These are phyloP conservation scores for Blastosporella zonata DNA, from an alignment of 1,284 basidiomycete genomes.

Conservation along the genomic window DNA sequence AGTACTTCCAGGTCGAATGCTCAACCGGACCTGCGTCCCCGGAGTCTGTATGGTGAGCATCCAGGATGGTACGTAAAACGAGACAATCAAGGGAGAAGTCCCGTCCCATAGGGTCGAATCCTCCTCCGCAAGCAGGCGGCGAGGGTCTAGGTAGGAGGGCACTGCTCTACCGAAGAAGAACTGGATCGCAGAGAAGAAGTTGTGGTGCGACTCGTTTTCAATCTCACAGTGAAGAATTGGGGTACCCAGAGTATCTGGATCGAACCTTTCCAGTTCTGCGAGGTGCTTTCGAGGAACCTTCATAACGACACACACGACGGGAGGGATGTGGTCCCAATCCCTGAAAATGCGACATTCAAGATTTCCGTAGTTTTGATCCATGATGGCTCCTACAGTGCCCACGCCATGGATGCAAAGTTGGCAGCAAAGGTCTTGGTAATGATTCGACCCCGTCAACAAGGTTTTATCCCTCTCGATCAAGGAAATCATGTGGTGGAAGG, in stretches of 20 bases:
- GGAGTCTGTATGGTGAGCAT: conserved; percentile 25
- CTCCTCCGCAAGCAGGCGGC: conserved; percentile 27
- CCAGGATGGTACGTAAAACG: conserved; percentile 35
- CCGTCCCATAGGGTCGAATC: conserved; percentile 32
- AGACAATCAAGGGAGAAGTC: conserved; percentile 35
- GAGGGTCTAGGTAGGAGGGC: conserved; percentile 18
- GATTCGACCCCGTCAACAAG: conserved; percentile 32
- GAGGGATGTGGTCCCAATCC: conserved; percentile 32
- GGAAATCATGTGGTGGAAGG: conserved; percentile 30
- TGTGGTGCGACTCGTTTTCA: conserved; percentile 22
- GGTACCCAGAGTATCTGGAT: conserved; percentile 24
- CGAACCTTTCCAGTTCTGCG: conserved; percentile 25
- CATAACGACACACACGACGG: conserved; percentile 33
- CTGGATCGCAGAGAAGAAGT: conserved; percentile 35
- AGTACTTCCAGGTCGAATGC: conserved; percentile 27
- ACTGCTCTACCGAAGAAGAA: conserved; percentile 33
- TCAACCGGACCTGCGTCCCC: conserved; percentile 25
- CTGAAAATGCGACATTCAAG: conserved; percentile 20
- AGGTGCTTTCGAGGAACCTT: conserved; percentile 31
- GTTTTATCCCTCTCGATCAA: conserved; percentile 27
- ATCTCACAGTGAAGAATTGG: conserved; percentile 39
- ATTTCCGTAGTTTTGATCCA: neutral
- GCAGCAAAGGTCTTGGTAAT: conserved; percentile 42
- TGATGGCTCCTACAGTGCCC: conserved; percentile 21
- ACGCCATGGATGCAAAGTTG: conserved; percentile 34